Evolutionary conservation across 2,329 filamentous ascomycete genomes (phyloP).

Genomic region (Nemania diffusa): DNA sequence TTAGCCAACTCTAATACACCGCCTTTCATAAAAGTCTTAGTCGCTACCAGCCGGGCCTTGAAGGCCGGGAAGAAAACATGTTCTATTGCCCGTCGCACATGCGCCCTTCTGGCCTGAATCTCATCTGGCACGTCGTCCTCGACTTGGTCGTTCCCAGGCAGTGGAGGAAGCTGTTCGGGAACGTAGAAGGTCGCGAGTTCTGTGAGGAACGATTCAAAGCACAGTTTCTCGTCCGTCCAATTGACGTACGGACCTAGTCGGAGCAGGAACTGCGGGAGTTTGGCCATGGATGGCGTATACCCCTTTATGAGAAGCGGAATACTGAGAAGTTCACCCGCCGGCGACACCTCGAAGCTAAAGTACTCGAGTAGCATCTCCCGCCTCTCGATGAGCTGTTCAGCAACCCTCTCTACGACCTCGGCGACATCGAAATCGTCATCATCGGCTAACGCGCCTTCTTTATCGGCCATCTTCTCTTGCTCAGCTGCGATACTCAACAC

Average conservation of each 20-base stretch:
- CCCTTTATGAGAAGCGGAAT: constrained; percentile 90
- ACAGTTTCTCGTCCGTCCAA: constrained; percentile 85
- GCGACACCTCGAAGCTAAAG: constrained; percentile 85
- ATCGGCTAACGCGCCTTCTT: constrained; percentile 44
- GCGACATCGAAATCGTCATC: constrained; percentile 72
- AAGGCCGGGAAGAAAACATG: constrained; percentile 91
- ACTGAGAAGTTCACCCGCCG: constrained; percentile 77
- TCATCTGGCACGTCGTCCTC: constrained; percentile 60
- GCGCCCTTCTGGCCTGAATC: constrained; percentile 68
- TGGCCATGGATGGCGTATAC: constrained; percentile 85
- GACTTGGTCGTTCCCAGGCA: constrained; percentile 47
- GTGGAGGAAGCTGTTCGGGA: constrained; percentile 79
- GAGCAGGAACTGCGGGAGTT: constrained; percentile 88
- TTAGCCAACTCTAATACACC: constrained; percentile 87
- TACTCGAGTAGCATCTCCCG: constrained; percentile 93
- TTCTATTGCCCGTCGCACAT: constrained; percentile 82
- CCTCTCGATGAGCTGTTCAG: constrained; percentile 75
- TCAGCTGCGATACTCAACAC: constrained; percentile 79
- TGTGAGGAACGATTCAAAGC: constrained; percentile 84
- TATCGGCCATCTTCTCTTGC: constrained; percentile 67
- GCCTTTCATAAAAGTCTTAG: constrained; percentile 77
- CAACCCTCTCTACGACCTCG: constrained; percentile 73
- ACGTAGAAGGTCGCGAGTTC: constrained; percentile 93
- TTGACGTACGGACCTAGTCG: constrained; percentile 87
- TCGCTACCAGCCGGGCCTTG: constrained; percentile 83